Evolutionary conservation across 75 land plant genomes (phyloP).

Genomic region (Pinus taeda): DNA sequence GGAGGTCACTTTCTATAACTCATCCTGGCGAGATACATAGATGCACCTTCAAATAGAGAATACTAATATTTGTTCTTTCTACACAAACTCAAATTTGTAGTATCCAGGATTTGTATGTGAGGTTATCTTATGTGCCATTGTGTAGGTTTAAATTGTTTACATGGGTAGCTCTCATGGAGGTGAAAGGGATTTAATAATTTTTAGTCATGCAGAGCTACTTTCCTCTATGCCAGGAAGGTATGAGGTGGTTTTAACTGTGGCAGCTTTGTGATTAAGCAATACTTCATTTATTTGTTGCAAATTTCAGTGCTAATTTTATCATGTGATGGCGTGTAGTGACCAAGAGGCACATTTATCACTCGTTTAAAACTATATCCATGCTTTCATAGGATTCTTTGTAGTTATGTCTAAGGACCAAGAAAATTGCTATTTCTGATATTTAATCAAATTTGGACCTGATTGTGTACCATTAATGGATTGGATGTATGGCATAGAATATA

Average conservation of each 20-base stretch:
- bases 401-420: too few relatives aligned
- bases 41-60: too few relatives aligned
- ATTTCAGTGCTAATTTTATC: too few relatives aligned
- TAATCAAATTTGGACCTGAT: too few relatives aligned
- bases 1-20: too few relatives aligned
- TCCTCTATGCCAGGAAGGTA: constrained; percentile 70
- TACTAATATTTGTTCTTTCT: background rate
- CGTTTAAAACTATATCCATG: constrained; percentile 57
- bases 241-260: background rate
- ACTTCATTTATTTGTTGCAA: background rate
- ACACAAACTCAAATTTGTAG: too few relatives aligned
- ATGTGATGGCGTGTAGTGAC: constrained; percentile 26
- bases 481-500: too few relatives aligned
- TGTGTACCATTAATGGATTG: too few relatives aligned
- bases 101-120: background rate
- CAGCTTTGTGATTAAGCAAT: background rate
- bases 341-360: constrained; percentile 46
- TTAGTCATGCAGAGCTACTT: constrained; percentile 42
- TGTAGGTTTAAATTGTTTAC: constrained; percentile 65
- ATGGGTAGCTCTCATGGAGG: constrained; percentile 52
- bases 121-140: background rate
- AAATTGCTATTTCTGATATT: too few relatives aligned
- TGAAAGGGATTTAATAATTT: constrained; percentile 18
- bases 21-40: too few relatives aligned
- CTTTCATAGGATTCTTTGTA: constrained; percentile 20